Evolutionary conservation across 2,329 filamentous ascomycete species (phyloP).

Genomic region (Claviceps sp.): DNA sequence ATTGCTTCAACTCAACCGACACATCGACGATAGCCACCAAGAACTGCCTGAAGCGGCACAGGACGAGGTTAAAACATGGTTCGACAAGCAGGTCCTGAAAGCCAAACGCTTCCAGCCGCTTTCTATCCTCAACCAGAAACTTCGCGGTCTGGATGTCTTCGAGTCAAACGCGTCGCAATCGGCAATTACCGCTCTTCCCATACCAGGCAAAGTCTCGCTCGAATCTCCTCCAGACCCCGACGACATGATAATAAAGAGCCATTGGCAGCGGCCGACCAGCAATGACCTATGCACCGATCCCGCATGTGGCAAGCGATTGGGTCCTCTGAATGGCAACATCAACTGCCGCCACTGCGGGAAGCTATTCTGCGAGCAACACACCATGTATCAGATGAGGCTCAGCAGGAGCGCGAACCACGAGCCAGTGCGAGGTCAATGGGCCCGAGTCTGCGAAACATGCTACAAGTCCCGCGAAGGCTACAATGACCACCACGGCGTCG

Average conservation of each 20-base stretch:
- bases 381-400: conserved; percentile 99
- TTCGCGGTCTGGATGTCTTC: conserved; percentile 85
- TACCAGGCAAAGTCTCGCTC: conserved; percentile 24
- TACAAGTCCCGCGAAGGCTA: conserved; percentile 95
- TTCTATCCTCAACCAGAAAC: conserved; percentile 82
- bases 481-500: conserved; percentile 68
- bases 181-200: conserved; percentile 13
- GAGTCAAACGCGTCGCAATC: conserved; percentile 67
- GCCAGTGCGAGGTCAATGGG: conserved; percentile 82
- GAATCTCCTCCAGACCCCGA: conserved; percentile 58
- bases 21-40: conserved; percentile 78
- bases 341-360: conserved; percentile 90
- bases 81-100: conserved; percentile 86
- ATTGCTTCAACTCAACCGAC: conserved; percentile 75
- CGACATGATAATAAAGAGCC: conserved; percentile 71
- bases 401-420: conserved; percentile 82
- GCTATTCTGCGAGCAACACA: conserved; percentile 93
- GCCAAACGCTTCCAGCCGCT: conserved; percentile 88
- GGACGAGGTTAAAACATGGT: conserved; percentile 94
- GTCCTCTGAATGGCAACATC: conserved; percentile 66
- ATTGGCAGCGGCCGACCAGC: conserved; percentile 71
- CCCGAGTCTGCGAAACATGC: conserved; percentile 94
- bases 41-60: conserved; percentile 80
- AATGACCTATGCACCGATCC: conserved; percentile 81
- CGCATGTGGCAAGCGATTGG: conserved; percentile 66